These are phyloP conservation scores for Colletotrichum sp. DNA, from an alignment of 2,329 filamentous ascomycete species.

Conservation along the genomic window DNA sequence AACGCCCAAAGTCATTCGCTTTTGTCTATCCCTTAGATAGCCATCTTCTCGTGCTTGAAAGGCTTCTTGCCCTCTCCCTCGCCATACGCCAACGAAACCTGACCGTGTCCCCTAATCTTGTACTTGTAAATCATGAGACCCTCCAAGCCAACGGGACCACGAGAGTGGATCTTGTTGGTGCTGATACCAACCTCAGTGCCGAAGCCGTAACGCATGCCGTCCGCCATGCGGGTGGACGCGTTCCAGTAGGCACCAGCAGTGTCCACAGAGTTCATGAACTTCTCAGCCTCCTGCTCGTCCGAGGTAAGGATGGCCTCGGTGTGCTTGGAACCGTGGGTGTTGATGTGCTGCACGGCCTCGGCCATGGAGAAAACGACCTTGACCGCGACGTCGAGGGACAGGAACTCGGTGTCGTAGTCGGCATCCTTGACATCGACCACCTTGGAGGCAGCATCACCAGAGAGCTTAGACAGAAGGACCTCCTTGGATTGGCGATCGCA, in stretches of 20 bases:
- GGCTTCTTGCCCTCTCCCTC: constrained; percentile 63
- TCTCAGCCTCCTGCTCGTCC: constrained; percentile 70
- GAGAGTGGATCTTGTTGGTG: constrained; percentile 97
- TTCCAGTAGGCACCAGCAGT: constrained; percentile 97
- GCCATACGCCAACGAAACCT: constrained; percentile 79
- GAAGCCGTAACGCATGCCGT: constrained; percentile 97
- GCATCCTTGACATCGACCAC: constrained; percentile 69
- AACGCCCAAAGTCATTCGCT: constrained; percentile 4
- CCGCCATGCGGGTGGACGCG: constrained; percentile 89
- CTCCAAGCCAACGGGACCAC: constrained; percentile 92
- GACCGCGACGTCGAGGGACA: constrained; percentile 83
- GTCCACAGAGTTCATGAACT: constrained; percentile 86
- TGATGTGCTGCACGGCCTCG: constrained; percentile 86
- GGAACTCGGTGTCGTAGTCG: constrained; percentile 90
- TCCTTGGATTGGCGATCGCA: constrained; percentile 76
- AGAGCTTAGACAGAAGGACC: constrained; percentile 52
- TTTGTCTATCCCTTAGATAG: constrained; percentile 30
- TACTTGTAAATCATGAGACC: constrained; percentile 98
- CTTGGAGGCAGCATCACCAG: constrained; percentile 35
- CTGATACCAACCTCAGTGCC: constrained; percentile 98
- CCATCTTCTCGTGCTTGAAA: constrained; percentile 64
- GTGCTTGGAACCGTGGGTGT: constrained; percentile 89
- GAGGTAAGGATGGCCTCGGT: constrained; percentile 89
- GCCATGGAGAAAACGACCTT: constrained; percentile 75
- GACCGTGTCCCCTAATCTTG: constrained; percentile 82